phyloP scores from a whole-genome alignment of 352 stramenopile species.

The Phytophthora tentaculata region DNA sequence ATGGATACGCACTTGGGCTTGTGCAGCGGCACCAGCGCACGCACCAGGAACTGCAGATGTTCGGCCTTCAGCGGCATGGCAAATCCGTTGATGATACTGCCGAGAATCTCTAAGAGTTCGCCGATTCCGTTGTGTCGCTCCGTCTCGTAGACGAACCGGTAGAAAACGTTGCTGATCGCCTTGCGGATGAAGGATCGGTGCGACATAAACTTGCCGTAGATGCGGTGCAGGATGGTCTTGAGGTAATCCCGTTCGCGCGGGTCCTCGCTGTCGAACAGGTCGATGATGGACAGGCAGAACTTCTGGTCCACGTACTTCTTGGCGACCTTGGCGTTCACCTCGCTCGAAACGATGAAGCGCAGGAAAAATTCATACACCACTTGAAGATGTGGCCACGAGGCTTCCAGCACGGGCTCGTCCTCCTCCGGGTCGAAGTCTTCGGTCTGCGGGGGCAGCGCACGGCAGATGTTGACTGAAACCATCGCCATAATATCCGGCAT shows the following conservation, averaged over 20 bases:
- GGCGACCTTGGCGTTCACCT: conserved; percentile 96
- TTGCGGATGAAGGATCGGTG: conserved; percentile 98
- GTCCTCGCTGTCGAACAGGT: conserved; percentile 96
- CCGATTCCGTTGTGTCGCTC: conserved; percentile 96
- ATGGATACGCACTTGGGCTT: conserved; percentile 97
- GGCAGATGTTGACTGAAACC: conserved; percentile 95
- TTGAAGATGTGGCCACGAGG: conserved; percentile 97
- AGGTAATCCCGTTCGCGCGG: conserved; percentile 98
- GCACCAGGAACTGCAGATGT: conserved; percentile 95
- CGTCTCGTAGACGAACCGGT: conserved; percentile 99
- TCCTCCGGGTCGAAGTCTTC: conserved; percentile 99
- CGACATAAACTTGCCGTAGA: conserved; percentile 99
- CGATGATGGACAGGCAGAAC: conserved; percentile 96
- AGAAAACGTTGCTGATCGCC: conserved; percentile 98
- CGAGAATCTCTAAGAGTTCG: conserved; percentile 98
- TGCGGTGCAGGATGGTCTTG: conserved; percentile 99
- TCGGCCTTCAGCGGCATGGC: conserved; percentile 99
- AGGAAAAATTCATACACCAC: conserved; percentile 99
- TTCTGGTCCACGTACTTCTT: conserved; percentile 99
- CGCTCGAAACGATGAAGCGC: conserved; percentile 96
- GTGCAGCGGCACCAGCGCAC: conserved; percentile 97
- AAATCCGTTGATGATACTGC: conserved; percentile 99
- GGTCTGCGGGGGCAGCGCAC: conserved; percentile 92
- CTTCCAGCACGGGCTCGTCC: conserved; percentile 97
- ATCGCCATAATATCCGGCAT: conserved; percentile 97